Evolutionary conservation across 208 protist species (phyloP), one percentile per base, ranked within the genome.

Genomic region (Herpetomonas samuelpessoai): DNA sequence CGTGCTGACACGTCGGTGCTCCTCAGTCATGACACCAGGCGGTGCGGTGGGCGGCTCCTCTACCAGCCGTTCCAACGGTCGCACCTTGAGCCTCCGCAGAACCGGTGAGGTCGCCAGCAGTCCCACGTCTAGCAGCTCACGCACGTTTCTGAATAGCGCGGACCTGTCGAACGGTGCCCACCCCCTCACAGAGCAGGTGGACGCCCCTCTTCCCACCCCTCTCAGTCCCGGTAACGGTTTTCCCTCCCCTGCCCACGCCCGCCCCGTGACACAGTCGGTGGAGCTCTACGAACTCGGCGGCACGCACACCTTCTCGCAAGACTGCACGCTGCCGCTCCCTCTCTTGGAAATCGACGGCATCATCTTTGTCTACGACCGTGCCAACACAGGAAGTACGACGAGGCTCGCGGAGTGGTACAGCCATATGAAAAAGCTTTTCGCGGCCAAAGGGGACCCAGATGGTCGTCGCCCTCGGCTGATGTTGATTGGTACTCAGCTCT

Each of bases 251-350:
- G 0, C 30, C 27, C 35, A 41, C 35, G 9, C 6, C 35, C 35
- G 35, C 35, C 25, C 22, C 24, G 55, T 55, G 35, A 27, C 24
- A 45, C 74, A 83, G 54, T 68, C 63, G 14, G 63, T 91, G 26
- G 83, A 89, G 59, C 85, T 94, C 39, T 75, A 88, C 65, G 88
- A 94, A 59, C 44, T 94, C 24, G 83, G 88, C 28, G 83, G 83
- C 18, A 85, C 75, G 22, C 79, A 79, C 48, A 77, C 74, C 35
- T 89, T 89, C 65, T 65, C 63, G 24, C 44, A 51, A 39, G 71
- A 66, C 12, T 73, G 74, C 24, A 71, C 67, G 44, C 56, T 82
- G 35, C 78, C 82, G 0, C 53, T 91, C 29, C 57, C 59, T 29
- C 59, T 68, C 2, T 79, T 91, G 22, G 39, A 57, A 25, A 88